Evolutionary conservation across 371 early-diverging fungal species (phyloP), one percentile per base, ranked within the genome.

Genomic region (Mucor ambiguus): DNA sequence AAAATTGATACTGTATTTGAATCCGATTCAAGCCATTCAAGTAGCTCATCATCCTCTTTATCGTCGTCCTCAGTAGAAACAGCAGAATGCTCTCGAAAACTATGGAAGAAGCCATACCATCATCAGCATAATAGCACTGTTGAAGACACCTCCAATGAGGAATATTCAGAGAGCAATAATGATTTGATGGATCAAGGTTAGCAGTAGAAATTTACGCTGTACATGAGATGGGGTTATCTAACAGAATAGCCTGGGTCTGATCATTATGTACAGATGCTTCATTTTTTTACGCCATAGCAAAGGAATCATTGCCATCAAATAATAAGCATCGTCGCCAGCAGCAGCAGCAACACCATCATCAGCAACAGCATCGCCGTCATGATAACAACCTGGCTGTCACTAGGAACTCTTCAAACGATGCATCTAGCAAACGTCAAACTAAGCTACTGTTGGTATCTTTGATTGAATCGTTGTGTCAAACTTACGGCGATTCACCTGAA

Each of bases 401-500:
- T 41, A 32, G 52, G 20, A 59, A 60, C 54, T 41, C 63, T 37
- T 44, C n/a, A 41, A 68, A 30, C 30, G 66, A 71, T 55, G 46
- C 68, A 74, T 80, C 61, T 67, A 86, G 18, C 71, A 84, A 84
- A 63, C 72, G 88, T 8, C 92, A 91, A 66, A 89, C 90, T 37
- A 89, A 86, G 38, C 69, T 93, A 12, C 76, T 94, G 0, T 74
- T 93, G 33, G 92, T 92, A 0, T 86, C 93, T 6, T 74, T 93
- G 24, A 82, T 93, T 4, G 92, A 94, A 64, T 93, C 93, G 68
- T 93, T 95, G 78, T 94, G 95, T 73, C 78, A 86, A 52, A 77
- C 93, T 12, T 93, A 95, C 72, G 93, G 92, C 61, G 90, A 92
- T 61, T 83, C 87, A 18, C 92, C 93, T 1, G 89, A 93, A 64